Base-by-base conservation (phyloP, 768 basidiomycete species). In the Auricularia auricula-judae region DNA sequence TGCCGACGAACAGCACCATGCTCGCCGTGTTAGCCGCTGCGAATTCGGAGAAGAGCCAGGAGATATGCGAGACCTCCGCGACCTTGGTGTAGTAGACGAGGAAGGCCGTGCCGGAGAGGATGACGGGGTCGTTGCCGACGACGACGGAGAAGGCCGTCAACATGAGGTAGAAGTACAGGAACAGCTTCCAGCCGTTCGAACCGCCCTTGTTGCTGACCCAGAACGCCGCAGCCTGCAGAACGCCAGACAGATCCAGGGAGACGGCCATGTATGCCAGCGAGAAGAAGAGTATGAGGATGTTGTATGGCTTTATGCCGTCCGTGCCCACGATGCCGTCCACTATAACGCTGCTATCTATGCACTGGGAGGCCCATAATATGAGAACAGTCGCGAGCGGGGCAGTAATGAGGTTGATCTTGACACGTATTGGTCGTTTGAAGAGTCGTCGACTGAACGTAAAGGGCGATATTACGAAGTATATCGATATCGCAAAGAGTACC, bases 111-210 rank as follows among this genome's bases (percentile, higher is more conserved):
- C 93, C 94, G 12, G 89, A 91, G 60, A 98, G 82, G 65, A 97
- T 91, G 72, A 98, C 84, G 0, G 95, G 95, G 74, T 98, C 93
- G 70, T 97, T 97, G 4, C 94, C 95, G n/a, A 97, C 79, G 1
- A 94, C 68, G 54, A 89, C 79, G 51, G 91, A 93, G 66, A 87
- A 79, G 14, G 82, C 71, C 12, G 90, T 87, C 71, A 96, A 86
- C 80, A 97, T 85, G 66, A 86, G 43, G 72, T 93, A 98, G 72
- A 97, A 88, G 67, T 88, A 88, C 36, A 88, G 72, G 74, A 87
- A 94, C 0, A 96, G 80, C 60, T 76, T 84, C 69, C 80, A 79
- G n/a, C 90, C 91, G 34, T 85, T 84, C 4, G 78, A 73, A 3
- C 92, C 89, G 29, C 91, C 89, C 71, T 82, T 83, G 66, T 89